Evolutionary conservation across 1,284 basidiomycete genomes (phyloP).

Genomic region (Uromyces viciae-fabae): DNA sequence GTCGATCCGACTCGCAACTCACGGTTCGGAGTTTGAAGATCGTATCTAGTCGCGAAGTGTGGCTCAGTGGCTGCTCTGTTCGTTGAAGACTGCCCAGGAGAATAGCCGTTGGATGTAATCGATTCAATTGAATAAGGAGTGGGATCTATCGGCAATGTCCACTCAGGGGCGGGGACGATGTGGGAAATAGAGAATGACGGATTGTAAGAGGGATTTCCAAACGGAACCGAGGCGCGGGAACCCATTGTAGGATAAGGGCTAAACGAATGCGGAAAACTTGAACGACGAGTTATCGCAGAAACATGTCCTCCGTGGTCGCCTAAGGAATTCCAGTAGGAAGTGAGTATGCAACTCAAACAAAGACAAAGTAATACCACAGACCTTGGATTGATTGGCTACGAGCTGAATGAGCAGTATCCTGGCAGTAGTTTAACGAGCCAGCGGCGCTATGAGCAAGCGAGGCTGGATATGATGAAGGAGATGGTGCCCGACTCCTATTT

Average conservation of each 20-base stretch:
- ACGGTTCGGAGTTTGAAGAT: constrained; percentile 15
- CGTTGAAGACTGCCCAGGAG: background rate
- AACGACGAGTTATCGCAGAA: background rate
- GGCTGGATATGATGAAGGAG: background rate
- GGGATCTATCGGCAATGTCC: background rate
- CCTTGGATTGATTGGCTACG: constrained; percentile 21
- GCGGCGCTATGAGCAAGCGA: background rate
- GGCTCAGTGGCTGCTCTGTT: constrained; percentile 23
- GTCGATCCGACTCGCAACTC: constrained; percentile 3
- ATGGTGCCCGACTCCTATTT: constrained; percentile 12
- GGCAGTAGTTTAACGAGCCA: background rate
- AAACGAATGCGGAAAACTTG: constrained; percentile 1
- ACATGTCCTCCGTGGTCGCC: background rate
- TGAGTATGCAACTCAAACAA: background rate
- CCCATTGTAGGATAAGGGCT: background rate
- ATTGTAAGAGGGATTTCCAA: background rate
- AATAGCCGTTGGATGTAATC: background rate
- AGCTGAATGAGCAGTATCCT: background rate
- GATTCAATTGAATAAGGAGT: background rate
- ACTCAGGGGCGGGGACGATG: background rate
- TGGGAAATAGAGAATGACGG: constrained; percentile 4
- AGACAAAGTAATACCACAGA: background rate
- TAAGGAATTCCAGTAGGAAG: background rate
- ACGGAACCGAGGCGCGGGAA: background rate
- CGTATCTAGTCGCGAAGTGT: background rate